Base-by-base conservation (phyloP, 768 basidiomycete genomes). In the Lactarius tabidus region DNA sequence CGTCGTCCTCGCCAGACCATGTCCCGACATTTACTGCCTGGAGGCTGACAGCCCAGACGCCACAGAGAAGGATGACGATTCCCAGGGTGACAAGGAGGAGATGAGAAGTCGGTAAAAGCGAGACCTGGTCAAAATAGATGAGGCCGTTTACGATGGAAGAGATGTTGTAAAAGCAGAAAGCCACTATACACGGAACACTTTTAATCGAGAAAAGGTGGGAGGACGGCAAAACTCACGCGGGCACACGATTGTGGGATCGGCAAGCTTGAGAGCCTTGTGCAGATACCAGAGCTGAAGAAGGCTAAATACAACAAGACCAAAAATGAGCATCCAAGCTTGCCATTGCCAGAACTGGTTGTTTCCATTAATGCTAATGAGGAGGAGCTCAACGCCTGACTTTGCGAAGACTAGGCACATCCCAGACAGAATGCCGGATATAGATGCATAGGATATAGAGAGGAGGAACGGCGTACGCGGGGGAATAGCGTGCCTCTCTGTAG, bases 111-210 rank as follows among this genome's bases (percentile, higher is more conserved):
- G 85, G 77, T 41, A 98, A 87, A 28, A 86, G 79, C 20, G 84
- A 81, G 71, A 93, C 84, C 72, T 98, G 93, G 74, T 95, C 80
- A 74, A 91, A 97, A 75, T 95, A 97, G 53, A 95, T 84, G 60
- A 96, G 81, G 6, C 91, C 90, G 69, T 94, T 95, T 63, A 94
- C 80, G 73, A 98, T 96, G 28, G 91, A 92, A 2, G 92, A 93
- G 17, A 95, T 74, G 73, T 96, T 98, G 77, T 96, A 98, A 75
- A 94, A 93, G 75, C 93, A 96, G 77, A 96, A 98, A 6, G 94
- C 93, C 73, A 93, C 87, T 85, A 70, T 29, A 60, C 65, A 69
- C 28, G 60, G 39, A 17, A 69, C 29, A 12, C 51, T n/a, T 60
- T n/a, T 54, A 36, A 31, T 59, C 15, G n/a, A 17, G 31, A 35